Evolutionary conservation across 768 basidiomycete genomes (phyloP), one percentile per base, ranked within the genome.

Genomic region (Artomyces pyxidatus): DNA sequence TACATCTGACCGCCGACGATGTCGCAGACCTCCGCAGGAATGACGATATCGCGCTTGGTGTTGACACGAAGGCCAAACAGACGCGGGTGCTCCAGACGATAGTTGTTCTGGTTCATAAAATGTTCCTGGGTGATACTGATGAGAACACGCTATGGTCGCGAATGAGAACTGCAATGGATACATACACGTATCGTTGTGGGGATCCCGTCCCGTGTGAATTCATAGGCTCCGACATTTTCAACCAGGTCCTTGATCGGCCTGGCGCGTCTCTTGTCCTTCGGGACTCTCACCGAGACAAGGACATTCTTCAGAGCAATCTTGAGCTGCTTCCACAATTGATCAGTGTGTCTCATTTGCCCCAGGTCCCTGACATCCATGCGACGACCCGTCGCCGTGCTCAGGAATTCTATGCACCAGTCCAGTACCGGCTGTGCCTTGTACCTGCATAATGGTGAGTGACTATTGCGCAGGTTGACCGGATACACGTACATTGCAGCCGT

Each of bases 1-100:
- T 38, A 54, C 47, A 55, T 46, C 41, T 57, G 56, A 17, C 56
- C 56, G 16, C 42, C 48, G 4, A 41, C 47, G 14, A 57, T 57
- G 21, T 50, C 51, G 25, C 56, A 57, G 7, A 55, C 45, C 37
- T 57, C 56, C 0, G 39, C 56, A 17, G 56, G 56, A 7, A 55
- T 28, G 17, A 57, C 48, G 3, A 23, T 42, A 19, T 49, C 37
- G 1, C 41, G 32, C 6, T 54, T 44, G 0, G 46, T 37, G 19
- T 54, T 53, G 19, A 55, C 47, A 40, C 44, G 30, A n/a, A 55
- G 49, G 22, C 52, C 54, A 28, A 55, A 55, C 21, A 38, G 37
- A 10, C 25, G 37, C 0, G 54, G 54, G 23, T 37, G 46, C 6
- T 45, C 32, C 10, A 55, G 54, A 19, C 32, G 38, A 30, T 22